A percentile compares a stretch with the other conserved stretches of the same genome.
These are phyloP conservation scores for Cyclospora cayetanensis DNA, from an alignment of 169 alveolate species.

Conservation along the genomic window DNA sequence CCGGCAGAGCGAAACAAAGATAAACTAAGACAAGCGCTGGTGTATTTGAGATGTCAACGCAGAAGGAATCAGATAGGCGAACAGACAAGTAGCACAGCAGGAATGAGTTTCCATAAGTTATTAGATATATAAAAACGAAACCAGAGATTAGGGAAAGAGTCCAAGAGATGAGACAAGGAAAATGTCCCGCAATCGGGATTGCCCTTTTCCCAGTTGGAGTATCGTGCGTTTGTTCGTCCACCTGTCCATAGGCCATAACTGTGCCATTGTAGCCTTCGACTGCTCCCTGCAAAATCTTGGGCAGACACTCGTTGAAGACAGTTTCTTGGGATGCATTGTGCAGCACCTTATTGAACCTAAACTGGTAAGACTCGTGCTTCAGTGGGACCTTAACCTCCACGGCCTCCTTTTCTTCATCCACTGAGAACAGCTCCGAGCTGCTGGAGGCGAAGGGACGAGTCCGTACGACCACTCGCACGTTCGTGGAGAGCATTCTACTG, in stretches of 20 bases:
- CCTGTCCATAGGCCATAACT: constrained; percentile 92
- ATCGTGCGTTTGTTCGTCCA: constrained; percentile 64
- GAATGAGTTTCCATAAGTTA: too few relatives aligned
- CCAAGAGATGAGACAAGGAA: background rate
- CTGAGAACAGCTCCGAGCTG: constrained; percentile 82
- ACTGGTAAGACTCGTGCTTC: constrained; percentile 79
- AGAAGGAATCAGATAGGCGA: too few relatives aligned
- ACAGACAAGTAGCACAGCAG: too few relatives aligned
- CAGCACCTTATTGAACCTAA: constrained; percentile 85
- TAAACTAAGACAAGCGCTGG: too few relatives aligned
- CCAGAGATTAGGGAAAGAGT: too few relatives aligned
- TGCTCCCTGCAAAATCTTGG: constrained; percentile 84
- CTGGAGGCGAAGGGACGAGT: constrained; percentile 89
- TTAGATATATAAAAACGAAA: too few relatives aligned
- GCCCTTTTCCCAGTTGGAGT: background rate
- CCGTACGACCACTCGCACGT: constrained; percentile 90
- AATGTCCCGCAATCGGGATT: background rate
- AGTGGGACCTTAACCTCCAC: constrained; percentile 81
- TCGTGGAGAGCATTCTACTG: too few relatives aligned
- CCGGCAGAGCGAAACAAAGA: too few relatives aligned
- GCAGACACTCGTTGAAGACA: constrained; percentile 84
- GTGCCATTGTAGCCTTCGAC: constrained; percentile 92
- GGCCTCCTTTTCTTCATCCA: constrained; percentile 82
- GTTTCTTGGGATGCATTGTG: constrained; percentile 88
- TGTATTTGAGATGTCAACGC: too few relatives aligned